Percentiles rank a stretch among this genome's conserved stretches.
Conservation (phyloP, 2,329 filamentous ascomycete species). For the Fusarium subtropicale region DNA sequence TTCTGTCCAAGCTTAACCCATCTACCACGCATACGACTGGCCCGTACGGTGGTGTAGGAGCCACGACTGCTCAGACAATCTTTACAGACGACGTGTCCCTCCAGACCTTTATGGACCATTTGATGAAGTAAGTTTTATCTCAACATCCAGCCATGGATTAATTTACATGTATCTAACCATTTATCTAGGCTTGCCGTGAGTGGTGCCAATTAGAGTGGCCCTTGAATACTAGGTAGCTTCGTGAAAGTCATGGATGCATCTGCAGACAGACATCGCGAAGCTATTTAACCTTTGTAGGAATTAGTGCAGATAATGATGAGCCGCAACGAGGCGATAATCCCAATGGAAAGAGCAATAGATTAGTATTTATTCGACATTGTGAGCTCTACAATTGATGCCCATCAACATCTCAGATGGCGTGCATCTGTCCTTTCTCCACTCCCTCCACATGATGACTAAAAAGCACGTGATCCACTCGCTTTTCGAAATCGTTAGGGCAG, state of each 20-base stretch:
- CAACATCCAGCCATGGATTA: neutral
- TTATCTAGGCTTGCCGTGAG: slow-evolving; percentile 67
- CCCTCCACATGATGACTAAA: neutral
- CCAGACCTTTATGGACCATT: slow-evolving; percentile 99
- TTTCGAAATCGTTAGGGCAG: slow-evolving; percentile 50
- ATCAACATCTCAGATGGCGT: neutral
- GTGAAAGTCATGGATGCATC: neutral
- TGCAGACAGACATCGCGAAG: neutral
- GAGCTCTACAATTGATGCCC: neutral
- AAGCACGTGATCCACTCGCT: slow-evolving; percentile 9
- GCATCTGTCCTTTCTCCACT: neutral
- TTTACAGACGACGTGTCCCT: slow-evolving; percentile 98
- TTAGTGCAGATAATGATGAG: neutral
- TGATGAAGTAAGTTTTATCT: slow-evolving; percentile 84
- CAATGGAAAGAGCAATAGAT: neutral
- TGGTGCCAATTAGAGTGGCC: slow-evolving; percentile 65
- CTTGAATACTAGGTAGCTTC: neutral
- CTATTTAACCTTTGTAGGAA: slow-evolving; percentile 3
- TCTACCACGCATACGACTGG: slow-evolving; percentile 96
- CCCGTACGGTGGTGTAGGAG: slow-evolving; percentile 87
- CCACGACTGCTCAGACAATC: slow-evolving; percentile 93
- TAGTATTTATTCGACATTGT: slow-evolving; percentile 7
- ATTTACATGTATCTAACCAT: neutral
- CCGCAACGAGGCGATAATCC: neutral
- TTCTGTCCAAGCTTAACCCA: slow-evolving; percentile 96